Percentiles rank a stretch among this genome's conserved stretches.
These are phyloP conservation scores for Raddia distichophylla DNA, from an alignment of 176 grass and related monocot species.

Conservation along the genomic window DNA sequence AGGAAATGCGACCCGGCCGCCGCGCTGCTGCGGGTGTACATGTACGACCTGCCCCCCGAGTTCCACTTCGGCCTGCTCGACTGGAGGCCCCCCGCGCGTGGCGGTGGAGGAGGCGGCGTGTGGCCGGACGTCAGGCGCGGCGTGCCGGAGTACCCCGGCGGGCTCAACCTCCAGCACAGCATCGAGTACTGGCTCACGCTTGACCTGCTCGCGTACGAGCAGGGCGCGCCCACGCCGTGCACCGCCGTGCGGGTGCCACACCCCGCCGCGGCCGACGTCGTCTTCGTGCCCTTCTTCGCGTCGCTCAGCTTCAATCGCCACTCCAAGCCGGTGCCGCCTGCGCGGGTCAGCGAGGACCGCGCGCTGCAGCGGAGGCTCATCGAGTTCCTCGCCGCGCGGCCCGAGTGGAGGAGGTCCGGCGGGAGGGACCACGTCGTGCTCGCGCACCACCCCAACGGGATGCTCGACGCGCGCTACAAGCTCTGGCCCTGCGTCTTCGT, in stretches of 20 bases:
- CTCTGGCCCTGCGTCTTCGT: conserved; percentile 88
- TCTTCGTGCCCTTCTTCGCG: conserved; percentile 95
- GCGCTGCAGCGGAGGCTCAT: conserved; percentile 74
- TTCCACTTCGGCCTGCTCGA: conserved; percentile 90
- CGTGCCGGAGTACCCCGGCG: conserved; percentile 82
- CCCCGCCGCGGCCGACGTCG: conserved; percentile 65
- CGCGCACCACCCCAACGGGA: conserved; percentile 96
- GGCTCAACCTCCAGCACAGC: conserved; percentile 98
- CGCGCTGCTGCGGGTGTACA: conserved; percentile 77
- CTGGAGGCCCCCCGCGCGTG: conserved; percentile 51
- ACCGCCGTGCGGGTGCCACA: conserved; percentile 61
- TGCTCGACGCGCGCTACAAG: conserved; percentile 79
- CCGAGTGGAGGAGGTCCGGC: conserved; percentile 73
- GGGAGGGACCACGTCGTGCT: conserved; percentile 87
- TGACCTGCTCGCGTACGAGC: conserved; percentile 82
- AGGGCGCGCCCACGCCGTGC: conserved; percentile 66
- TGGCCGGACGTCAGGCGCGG: conserved; percentile 68
- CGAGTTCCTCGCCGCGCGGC: conserved; percentile 50
- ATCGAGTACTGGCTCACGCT: conserved; percentile 98
- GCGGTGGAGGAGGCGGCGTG: conserved; percentile 24
- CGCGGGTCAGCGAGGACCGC: conserved; percentile 62
- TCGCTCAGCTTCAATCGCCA: conserved; percentile 95
- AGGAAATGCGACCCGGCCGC: conserved; percentile 54
- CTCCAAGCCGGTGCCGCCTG: conserved; percentile 63
- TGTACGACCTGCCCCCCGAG: conserved; percentile 91